phyloP scores from a whole-genome alignment of 345 rosid genomes.

The Citrus medica region DNA sequence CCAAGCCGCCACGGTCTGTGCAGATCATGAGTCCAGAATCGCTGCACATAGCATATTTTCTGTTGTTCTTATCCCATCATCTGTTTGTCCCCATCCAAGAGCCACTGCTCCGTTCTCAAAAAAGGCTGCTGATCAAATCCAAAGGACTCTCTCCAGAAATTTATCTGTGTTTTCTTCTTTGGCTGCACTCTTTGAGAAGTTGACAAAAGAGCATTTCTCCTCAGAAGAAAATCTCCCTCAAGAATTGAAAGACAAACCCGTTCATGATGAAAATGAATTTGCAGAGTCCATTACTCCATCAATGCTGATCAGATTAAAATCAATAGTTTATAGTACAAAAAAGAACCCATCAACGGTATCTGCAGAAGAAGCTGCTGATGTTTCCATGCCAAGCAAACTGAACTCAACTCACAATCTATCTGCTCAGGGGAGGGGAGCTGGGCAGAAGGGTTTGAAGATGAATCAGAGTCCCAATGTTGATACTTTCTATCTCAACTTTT shows the following conservation, averaged over 20 bases:
- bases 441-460: too few species aligned
- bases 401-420: too few species aligned
- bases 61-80: conserved; percentile 65
- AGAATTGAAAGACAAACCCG: background rate
- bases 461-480: too few species aligned
- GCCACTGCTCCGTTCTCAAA: conserved; percentile 29
- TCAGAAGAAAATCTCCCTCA: background rate
- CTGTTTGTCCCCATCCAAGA: conserved; percentile 44
- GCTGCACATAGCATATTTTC: conserved; percentile 75
- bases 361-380: too few species aligned
- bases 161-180: conserved; percentile 76
- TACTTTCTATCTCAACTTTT: too few species aligned
- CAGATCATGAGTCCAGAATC: conserved; percentile 62
- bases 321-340: background rate
- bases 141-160: conserved; percentile 63
- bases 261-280: background rate
- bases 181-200: conserved; percentile 53
- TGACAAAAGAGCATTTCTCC: conserved; percentile 13
- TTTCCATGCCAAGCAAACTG: too few species aligned
- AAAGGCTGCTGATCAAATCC: conserved; percentile 36
- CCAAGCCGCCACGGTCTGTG: conserved; percentile 60
- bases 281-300: background rate
- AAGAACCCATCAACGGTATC: background rate
- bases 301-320: background rate
- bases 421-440: too few species aligned